Conservation (phyloP, 192 early-diverging fungal genomes). For the Umbelopsis sp. region DNA sequence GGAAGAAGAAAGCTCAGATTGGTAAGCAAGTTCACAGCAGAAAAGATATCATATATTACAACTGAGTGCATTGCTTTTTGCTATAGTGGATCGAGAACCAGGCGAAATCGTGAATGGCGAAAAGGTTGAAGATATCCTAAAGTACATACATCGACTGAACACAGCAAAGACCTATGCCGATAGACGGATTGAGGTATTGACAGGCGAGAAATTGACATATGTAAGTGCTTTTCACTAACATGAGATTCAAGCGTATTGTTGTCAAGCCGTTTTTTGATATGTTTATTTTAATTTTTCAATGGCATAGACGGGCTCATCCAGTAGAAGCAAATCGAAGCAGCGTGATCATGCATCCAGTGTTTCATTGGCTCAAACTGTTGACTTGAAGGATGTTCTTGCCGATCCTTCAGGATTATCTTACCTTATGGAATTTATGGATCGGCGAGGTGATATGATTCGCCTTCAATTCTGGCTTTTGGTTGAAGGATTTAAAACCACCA, state of each 20-base stretch:
- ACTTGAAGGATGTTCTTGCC: conserved; percentile 56
- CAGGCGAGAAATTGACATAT: conserved; percentile 48
- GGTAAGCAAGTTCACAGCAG: conserved; percentile 30
- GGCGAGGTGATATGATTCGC: conserved; percentile 58
- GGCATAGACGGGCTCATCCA: not conserved
- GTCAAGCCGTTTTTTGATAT: no score
- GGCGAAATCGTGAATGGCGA: conserved; percentile 83
- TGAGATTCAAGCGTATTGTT: not conserved
- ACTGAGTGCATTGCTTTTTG: conserved; percentile 26
- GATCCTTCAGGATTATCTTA: conserved; percentile 68
- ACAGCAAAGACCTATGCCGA: conserved; percentile 76
- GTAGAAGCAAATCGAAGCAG: not conserved
- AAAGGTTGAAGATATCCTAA: conserved; percentile 68
- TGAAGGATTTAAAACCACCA: conserved; percentile 55
- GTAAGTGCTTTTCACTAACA: conserved; percentile 22
- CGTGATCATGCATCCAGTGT: not conserved
- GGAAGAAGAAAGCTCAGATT: conserved; percentile 60
- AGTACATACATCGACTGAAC: conserved; percentile 76
- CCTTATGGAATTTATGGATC: conserved; percentile 84
- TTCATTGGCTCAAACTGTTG: not conserved
- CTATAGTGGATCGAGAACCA: conserved; percentile 59
- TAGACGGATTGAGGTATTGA: conserved; percentile 62
- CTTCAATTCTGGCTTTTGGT: conserved; percentile 79
- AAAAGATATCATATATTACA: not conserved
- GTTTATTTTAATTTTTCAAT: no score